These are phyloP conservation scores for Rhodotorula sp. DNA, from an alignment of 1,284 basidiomycete genomes.

Conservation along the genomic window DNA sequence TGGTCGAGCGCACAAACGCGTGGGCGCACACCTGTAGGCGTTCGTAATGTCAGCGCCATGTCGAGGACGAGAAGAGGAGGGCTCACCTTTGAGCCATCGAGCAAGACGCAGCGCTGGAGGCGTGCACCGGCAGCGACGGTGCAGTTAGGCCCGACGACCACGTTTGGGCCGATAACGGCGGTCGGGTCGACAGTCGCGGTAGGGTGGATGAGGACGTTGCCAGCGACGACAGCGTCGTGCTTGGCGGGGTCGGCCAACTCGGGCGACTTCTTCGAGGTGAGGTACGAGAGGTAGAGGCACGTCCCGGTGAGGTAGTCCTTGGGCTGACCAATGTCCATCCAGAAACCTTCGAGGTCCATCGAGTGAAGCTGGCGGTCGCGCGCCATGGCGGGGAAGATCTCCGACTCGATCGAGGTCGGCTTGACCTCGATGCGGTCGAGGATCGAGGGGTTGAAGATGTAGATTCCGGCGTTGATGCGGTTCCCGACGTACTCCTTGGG, in stretches of 20 bases:
- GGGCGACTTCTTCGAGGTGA: slow-evolving; percentile 50
- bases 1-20: slow-evolving; percentile 56
- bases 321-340: slow-evolving; percentile 60
- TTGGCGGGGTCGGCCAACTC: slow-evolving; percentile 52
- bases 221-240: slow-evolving; percentile 47
- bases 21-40: too few species aligned
- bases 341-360: slow-evolving; percentile 57
- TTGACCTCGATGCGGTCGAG: slow-evolving; percentile 56
- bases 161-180: slow-evolving; percentile 56
- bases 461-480: slow-evolving; percentile 60
- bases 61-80: too few species aligned
- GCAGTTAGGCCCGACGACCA: slow-evolving; percentile 56
- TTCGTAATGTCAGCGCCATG: too few species aligned
- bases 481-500: slow-evolving; percentile 59
- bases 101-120: slow-evolving; percentile 57
- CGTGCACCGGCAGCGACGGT: slow-evolving; percentile 56
- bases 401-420: slow-evolving; percentile 58
- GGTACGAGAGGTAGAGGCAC: slow-evolving; percentile 57
- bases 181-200: slow-evolving; percentile 55
- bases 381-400: slow-evolving; percentile 57
- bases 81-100: too few species aligned
- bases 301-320: slow-evolving; percentile 53
- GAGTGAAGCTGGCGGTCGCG: slow-evolving; percentile 56
- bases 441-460: slow-evolving; percentile 58
- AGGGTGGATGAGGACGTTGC: slow-evolving; percentile 37